Evolutionary conservation across 2,329 filamentous ascomycete species (phyloP), one percentile per base, ranked within the genome.

Genomic region (Emergomyces orientalis): DNA sequence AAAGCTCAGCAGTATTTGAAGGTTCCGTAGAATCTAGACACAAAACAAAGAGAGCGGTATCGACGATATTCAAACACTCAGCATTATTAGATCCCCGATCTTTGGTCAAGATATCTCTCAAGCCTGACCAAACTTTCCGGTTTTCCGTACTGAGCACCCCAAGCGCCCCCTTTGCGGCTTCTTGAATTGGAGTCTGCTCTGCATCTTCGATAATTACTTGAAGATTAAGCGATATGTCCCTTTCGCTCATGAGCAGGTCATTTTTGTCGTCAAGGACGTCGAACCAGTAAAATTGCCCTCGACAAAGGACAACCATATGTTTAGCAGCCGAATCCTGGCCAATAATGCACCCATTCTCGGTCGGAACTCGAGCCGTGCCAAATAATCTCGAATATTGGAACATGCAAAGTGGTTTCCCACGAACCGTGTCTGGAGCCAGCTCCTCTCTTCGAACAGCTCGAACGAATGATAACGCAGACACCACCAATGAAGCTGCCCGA

Each of bases 241-340:
- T 93, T 75, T 97, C 94, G 0, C 88, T 92, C 93, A 97, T 97
- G 76, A 99, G 96, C 62, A 96, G 79, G 74, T 99, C 94, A 7
- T 89, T 89, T 75, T 96, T 96, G 68, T 93, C 88, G 69, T 99
- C 94, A 22, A 99, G 80, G 1, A 97, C 92, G 74, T 99, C 94
- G 70, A 99, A 99, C 93, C 93, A 97, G 77, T 99, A 99, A 71
- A 97, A 92, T 69, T 99, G 94, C 1, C 94, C 94, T 67, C 93
- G 90, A 72, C 91, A 96, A 77, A 97, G 83, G 52, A 97, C 91
- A 11, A 97, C 89, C 45, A 99, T 81, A 74, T 99, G 94, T 77
- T 91, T 96, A 3, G 93, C 90, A n/a, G 87, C 85, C 0, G 91
- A 89, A 70, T 97, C 92, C 73, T 97, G 92, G 66, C 92, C 91